Evolutionary conservation across 2,329 filamentous ascomycete genomes (phyloP).

Genomic region (Thermoascus crustaceus): DNA sequence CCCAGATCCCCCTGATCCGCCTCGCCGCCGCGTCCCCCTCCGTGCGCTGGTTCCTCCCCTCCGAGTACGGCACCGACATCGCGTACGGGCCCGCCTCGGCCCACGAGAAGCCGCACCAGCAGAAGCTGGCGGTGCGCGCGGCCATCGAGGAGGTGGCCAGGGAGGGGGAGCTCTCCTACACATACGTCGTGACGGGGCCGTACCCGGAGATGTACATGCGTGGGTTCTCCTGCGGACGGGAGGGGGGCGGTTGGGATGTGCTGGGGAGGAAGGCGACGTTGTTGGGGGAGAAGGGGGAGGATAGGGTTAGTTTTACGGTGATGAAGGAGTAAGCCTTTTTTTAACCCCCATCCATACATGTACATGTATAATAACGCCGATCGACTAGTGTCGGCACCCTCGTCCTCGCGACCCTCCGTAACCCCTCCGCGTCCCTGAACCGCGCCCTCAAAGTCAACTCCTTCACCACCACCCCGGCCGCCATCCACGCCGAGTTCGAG

Average conservation of each 20-base stretch:
- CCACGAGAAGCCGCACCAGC: conserved; percentile 59
- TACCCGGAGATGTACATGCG: conserved; percentile 57
- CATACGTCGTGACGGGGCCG: conserved; percentile 62
- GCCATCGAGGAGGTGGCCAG: conserved; percentile 46
- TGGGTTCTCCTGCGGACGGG: conserved; percentile 29
- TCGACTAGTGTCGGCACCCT: conserved; percentile 54
- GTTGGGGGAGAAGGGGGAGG: conserved; percentile 51
- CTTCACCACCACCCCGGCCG: conserved; percentile 56
- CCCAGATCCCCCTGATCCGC: conserved; percentile 54
- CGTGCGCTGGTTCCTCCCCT: conserved; percentile 59
- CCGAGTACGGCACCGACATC: conserved; percentile 59
- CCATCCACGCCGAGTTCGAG: conserved; percentile 60
- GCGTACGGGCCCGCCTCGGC: conserved; percentile 52
- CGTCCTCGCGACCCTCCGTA: conserved; percentile 53
- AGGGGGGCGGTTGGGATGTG: conserved; percentile 53
- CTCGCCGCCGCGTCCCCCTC: conserved; percentile 47
- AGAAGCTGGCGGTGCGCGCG: conserved; percentile 60
- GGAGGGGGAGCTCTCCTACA: conserved; percentile 47
- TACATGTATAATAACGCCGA: conserved; percentile 1
- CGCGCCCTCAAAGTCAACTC: conserved; percentile 61
- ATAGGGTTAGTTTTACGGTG: conserved; percentile 58
- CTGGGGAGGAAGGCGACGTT: conserved; percentile 51
- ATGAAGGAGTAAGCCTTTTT: conserved; percentile 56
- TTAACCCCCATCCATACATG: neutral
- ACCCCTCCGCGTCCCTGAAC: conserved; percentile 47